Conservation (phyloP, 2,329 filamentous ascomycete species). For the Hypoxylon rubiginosum region DNA sequence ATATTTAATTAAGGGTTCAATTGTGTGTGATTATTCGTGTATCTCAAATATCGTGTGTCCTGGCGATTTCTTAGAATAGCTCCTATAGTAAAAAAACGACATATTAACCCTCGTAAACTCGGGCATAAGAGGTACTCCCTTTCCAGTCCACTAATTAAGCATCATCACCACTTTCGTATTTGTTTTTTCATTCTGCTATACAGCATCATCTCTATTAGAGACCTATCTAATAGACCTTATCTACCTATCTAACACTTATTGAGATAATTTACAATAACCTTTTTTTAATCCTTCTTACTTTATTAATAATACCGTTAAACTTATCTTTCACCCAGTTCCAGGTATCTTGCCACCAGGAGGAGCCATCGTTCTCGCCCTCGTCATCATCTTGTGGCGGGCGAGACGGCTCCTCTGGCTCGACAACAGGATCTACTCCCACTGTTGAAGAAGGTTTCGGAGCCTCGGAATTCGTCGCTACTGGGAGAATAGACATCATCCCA, state of each 20-base stretch:
- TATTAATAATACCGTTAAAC: constrained; percentile 42
- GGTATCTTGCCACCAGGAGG: constrained; percentile 44
- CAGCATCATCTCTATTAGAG: not conserved
- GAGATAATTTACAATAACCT: constrained; percentile 22
- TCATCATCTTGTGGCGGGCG: constrained; percentile 47
- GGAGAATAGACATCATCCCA: constrained; percentile 39
- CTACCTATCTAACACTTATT: too few species aligned
- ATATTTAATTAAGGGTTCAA: too few species aligned
- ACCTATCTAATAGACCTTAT: too few species aligned
- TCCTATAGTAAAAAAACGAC: too few species aligned
- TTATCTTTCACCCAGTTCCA: constrained; percentile 48
- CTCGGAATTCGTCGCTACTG: constrained; percentile 30
- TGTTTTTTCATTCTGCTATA: too few species aligned
- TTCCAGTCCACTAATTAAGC: too few species aligned
- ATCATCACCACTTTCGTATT: too few species aligned
- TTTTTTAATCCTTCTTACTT: constrained; percentile 31
- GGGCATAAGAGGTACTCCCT: too few species aligned
- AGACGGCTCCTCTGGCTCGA: constrained; percentile 29
- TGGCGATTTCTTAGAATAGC: too few species aligned
- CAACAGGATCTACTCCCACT: constrained; percentile 29
- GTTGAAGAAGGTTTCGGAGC: constrained; percentile 24
- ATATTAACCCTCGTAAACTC: too few species aligned
- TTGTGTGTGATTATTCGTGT: too few species aligned
- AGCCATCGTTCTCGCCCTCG: constrained; percentile 58
- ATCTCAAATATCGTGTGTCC: too few species aligned